Percentiles rank a stretch among this genome's conserved stretches.
Evolutionary conservation across 805 yeast species (phyloP).

Genomic region (Lipomyces spencermartinsiae): DNA sequence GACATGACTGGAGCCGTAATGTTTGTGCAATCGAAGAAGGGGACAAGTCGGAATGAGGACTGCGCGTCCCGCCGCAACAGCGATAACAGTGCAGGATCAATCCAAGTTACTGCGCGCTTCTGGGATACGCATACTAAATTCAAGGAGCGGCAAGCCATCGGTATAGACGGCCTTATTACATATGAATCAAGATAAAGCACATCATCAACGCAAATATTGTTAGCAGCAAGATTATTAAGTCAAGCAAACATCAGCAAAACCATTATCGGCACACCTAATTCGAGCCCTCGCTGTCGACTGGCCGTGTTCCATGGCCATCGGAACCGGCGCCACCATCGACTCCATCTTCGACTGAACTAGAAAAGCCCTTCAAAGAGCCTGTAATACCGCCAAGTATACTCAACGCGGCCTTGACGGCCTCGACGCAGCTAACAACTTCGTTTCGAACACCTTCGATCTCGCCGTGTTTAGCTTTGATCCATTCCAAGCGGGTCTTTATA

Average conservation of each 20-base stretch:
- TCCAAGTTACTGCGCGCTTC: too few species aligned
- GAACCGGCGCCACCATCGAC: neutral
- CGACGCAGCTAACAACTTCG: conserved; percentile 28
- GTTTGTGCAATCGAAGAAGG: too few species aligned
- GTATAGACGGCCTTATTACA: neutral
- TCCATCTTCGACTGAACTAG: neutral
- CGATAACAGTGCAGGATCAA: too few species aligned
- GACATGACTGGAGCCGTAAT: too few species aligned
- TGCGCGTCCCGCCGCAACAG: too few species aligned
- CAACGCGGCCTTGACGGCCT: conserved; percentile 28
- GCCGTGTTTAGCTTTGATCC: conserved; percentile 21
- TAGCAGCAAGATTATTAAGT: neutral
- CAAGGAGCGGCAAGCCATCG: too few species aligned
- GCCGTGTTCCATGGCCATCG: neutral
- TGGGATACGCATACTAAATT: too few species aligned
- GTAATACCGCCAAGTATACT: conserved; percentile 17
- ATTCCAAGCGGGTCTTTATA: conserved; percentile 24
- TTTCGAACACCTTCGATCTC: conserved; percentile 24
- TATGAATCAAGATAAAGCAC: neutral
- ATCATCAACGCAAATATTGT: neutral
- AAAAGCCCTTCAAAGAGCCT: neutral
- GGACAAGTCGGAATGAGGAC: too few species aligned
- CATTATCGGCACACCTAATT: neutral
- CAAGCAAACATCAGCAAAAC: neutral
- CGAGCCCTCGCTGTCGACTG: neutral